These are phyloP conservation scores for Ophiostoma fasciatum DNA, from an alignment of 2,329 filamentous ascomycete genomes.

Conservation along the genomic window DNA sequence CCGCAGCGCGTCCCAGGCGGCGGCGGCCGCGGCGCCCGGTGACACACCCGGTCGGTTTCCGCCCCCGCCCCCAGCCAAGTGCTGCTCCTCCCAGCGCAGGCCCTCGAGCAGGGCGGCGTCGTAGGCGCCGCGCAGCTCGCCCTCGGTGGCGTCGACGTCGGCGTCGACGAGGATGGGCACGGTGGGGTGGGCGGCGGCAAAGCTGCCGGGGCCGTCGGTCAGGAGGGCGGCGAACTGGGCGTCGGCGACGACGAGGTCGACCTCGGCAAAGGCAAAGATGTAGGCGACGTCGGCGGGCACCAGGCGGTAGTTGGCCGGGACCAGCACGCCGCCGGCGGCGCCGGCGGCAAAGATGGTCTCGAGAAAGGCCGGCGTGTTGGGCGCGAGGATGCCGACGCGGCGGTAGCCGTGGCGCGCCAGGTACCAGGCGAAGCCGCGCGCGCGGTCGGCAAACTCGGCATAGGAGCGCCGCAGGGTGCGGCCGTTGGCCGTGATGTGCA, in stretches of 20 bases:
- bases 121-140: slow-evolving; percentile 62
- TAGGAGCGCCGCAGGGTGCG: slow-evolving; percentile 64
- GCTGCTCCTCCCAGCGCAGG: slow-evolving; percentile 51
- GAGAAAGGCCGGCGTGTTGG: slow-evolving; percentile 90
- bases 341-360: slow-evolving; percentile 81
- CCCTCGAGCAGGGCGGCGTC: slow-evolving; percentile 75
- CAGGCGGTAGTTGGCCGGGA: slow-evolving; percentile 48
- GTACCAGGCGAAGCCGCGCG: slow-evolving; percentile 78
- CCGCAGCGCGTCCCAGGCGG: slow-evolving; percentile 66
- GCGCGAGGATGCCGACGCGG: slow-evolving; percentile 70
- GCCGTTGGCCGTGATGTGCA: slow-evolving; percentile 70
- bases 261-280: slow-evolving; percentile 77
- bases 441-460: slow-evolving; percentile 68
- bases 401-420: slow-evolving; percentile 58
- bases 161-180: slow-evolving; percentile 63
- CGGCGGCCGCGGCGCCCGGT: slow-evolving; percentile 16
- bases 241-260: slow-evolving; percentile 78
- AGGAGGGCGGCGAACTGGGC: slow-evolving; percentile 62
- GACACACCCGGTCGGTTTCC: no score
- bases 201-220: slow-evolving; percentile 30
- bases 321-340: slow-evolving; percentile 64
- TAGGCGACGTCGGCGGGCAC: slow-evolving; percentile 79
- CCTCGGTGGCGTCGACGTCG: slow-evolving; percentile 66
- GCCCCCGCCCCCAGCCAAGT: slow-evolving; percentile 19
- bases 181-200: slow-evolving; percentile 41